Percentiles rank a stretch among this genome's conserved stretches.
Conservation (phyloP, 305 asterid species). For the Solanum chacoense region DNA sequence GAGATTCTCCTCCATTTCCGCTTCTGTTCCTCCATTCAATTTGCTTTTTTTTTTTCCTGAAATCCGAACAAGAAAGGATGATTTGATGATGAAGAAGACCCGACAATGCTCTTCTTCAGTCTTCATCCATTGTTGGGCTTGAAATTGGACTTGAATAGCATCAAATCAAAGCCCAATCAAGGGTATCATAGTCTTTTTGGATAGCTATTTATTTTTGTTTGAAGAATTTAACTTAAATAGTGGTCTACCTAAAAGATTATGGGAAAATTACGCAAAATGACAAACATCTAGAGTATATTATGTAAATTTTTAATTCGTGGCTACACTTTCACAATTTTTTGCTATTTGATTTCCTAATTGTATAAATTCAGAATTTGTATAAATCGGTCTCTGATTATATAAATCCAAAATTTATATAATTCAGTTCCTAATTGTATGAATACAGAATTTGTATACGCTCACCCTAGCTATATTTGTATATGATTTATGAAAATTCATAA, state of each 20-base stretch:
- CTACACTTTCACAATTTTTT: background rate
- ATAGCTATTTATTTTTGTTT: background rate
- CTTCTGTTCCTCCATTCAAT: slow-evolving; percentile 6
- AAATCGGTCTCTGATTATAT: too few species aligned
- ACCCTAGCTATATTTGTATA: background rate
- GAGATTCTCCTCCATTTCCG: slow-evolving; percentile 7
- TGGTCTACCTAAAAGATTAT: background rate
- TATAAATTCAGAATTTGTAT: background rate
- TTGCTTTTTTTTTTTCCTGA: background rate
- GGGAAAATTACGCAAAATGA: background rate
- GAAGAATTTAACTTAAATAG: background rate
- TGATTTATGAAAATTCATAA: too few species aligned
- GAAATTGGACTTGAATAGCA: background rate
- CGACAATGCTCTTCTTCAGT: background rate
- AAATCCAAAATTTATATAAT: too few species aligned
- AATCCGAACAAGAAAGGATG: background rate
- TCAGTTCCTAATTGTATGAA: too few species aligned
- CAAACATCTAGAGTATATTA: background rate
- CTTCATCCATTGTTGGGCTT: background rate
- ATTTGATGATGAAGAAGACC: background rate
- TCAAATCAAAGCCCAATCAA: background rate
- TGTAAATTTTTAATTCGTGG: background rate
- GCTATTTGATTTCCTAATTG: too few species aligned
- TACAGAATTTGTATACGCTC: background rate
- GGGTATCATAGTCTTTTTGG: background rate